These are phyloP conservation scores for Plasmodium vivax DNA, from an alignment of 169 alveolate species.

Conservation along the genomic window DNA sequence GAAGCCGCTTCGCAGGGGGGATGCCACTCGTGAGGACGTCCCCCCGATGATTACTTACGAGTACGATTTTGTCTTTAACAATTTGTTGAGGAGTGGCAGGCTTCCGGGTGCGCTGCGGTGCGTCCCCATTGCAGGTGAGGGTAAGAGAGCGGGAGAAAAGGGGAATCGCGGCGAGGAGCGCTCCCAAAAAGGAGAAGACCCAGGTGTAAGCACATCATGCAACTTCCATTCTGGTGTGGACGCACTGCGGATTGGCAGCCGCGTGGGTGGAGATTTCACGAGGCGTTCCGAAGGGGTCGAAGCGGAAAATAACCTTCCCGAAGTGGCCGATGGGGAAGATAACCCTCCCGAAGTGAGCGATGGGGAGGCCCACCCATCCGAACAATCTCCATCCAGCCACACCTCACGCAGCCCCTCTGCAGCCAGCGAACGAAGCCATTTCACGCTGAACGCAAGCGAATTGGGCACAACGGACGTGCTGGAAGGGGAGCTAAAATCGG, in stretches of 20 bases:
- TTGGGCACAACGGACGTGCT: not conserved
- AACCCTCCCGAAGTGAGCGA: not conserved
- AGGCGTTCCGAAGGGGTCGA: not conserved
- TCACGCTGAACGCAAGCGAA: conserved; percentile 5
- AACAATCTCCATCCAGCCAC: not conserved
- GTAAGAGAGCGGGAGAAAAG: not conserved
- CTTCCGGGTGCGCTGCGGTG: not conserved
- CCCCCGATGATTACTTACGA: conserved; percentile 13
- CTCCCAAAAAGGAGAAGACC: not conserved
- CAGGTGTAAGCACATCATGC: not conserved
- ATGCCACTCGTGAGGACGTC: not conserved
- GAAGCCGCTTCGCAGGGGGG: not conserved
- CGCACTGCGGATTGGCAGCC: not conserved
- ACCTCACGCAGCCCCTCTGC: not conserved
- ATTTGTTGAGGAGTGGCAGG: not conserved
- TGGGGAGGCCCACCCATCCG: not conserved
- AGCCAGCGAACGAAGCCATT: not conserved
- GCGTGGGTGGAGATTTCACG: not conserved
- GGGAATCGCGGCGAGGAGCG: not conserved
- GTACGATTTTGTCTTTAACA: conserved; percentile 22
- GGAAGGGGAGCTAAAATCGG: not conserved
- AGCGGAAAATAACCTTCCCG: not conserved
- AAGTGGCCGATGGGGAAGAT: not conserved
- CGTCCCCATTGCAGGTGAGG: not conserved
- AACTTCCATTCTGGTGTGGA: not conserved